phyloP scores from a whole-genome alignment of 2,329 filamentous ascomycete genomes.

The Onygenales sp. region DNA sequence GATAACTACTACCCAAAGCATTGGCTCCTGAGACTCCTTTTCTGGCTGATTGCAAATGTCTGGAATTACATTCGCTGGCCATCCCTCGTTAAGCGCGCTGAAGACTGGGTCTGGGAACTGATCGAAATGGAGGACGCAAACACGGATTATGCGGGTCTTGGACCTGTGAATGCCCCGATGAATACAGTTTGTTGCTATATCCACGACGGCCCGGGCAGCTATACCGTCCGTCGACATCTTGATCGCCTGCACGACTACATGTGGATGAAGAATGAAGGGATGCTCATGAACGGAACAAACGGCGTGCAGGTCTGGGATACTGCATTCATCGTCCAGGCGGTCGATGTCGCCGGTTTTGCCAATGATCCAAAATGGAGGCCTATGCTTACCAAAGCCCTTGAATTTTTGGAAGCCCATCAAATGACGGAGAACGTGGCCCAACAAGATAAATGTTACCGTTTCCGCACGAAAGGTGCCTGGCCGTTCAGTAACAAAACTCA shows the following conservation, averaged over 20 bases:
- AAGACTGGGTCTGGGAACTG: conserved; percentile 71
- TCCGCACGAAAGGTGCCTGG: conserved; percentile 88
- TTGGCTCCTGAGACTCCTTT: conserved; percentile 67
- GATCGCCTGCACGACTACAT: conserved; percentile 78
- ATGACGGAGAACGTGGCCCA: conserved; percentile 74
- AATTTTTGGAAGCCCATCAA: conserved; percentile 84
- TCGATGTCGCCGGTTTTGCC: conserved; percentile 70
- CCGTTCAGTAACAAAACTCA: conserved; percentile 88
- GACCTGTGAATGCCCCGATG: conserved; percentile 83
- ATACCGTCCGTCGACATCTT: conserved; percentile 63
- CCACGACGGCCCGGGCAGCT: conserved; percentile 65
- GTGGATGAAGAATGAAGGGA: conserved; percentile 86
- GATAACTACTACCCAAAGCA: conserved; percentile 95
- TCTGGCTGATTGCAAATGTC: conserved; percentile 68
- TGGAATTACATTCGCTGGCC: conserved; percentile 68
- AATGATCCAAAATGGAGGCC: conserved; percentile 65
- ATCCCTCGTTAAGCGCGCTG: conserved; percentile 58
- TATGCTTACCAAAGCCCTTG: conserved; percentile 73
- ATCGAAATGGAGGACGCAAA: conserved; percentile 90
- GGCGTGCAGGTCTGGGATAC: conserved; percentile 99
- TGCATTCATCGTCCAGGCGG: conserved; percentile 74
- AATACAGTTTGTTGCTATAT: conserved; percentile 83
- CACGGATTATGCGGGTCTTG: conserved; percentile 75
- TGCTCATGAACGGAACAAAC: conserved; percentile 93
- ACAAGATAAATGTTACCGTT: conserved; percentile 74